Percentiles rank a stretch among this genome's conserved stretches.
Conservation (phyloP, 1,284 basidiomycete species). For the Cronartium ribicola region DNA sequence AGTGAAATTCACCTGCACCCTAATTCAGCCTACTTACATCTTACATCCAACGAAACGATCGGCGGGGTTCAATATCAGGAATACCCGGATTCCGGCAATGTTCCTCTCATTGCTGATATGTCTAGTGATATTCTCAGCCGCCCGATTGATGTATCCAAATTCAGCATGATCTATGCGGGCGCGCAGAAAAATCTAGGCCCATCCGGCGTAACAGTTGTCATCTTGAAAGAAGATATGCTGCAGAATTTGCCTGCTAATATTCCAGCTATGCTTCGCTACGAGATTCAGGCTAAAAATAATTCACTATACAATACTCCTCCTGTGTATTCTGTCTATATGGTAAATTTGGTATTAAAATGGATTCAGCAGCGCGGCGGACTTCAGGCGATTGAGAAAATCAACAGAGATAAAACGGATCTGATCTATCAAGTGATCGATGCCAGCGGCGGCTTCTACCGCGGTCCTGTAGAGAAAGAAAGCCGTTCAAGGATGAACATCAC, state of each 20-base stretch:
- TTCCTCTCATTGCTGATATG: too few relatives aligned
- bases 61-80: too few relatives aligned
- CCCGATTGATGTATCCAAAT: too few relatives aligned
- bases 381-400: slow-evolving; percentile 63
- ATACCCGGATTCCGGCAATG: too few relatives aligned
- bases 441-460: slow-evolving; percentile 57
- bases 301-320: slow-evolving; percentile 94
- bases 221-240: slow-evolving; percentile 85
- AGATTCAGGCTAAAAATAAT: slow-evolving; percentile 69
- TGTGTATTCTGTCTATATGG: slow-evolving; percentile 85
- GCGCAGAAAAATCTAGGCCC: slow-evolving; percentile 99
- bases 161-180: slow-evolving; percentile 89
- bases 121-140: too few relatives aligned
- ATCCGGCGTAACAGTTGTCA: slow-evolving; percentile 83
- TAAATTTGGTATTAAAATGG: slow-evolving; percentile 85
- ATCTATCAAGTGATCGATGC: slow-evolving; percentile 68
- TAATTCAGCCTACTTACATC: too few relatives aligned
- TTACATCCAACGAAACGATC: too few relatives aligned
- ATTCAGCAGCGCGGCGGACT: too few relatives aligned
- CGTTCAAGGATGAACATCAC: too few relatives aligned
- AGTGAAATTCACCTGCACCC: too few relatives aligned
- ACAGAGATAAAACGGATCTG: slow-evolving; percentile 67
- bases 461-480: too few relatives aligned
- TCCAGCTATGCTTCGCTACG: slow-evolving; percentile 78
- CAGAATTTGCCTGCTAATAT: slow-evolving; percentile 68